Conservation (phyloP, 192 early-diverging fungal genomes). For the Coemansia sp. region DNA sequence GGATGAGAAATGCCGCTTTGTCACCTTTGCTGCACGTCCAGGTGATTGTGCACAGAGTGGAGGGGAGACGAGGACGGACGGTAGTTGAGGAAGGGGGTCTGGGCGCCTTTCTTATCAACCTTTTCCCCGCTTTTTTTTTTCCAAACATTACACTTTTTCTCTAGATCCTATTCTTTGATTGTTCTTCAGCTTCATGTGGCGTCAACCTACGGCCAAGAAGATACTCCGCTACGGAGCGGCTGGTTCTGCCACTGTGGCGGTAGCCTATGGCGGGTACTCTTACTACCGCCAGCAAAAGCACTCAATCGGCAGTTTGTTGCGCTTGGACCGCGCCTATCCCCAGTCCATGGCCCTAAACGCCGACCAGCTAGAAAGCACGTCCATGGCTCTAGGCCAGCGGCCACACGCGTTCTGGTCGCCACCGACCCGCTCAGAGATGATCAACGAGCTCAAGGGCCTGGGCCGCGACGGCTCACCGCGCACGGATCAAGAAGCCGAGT, state of each 20-base stretch:
- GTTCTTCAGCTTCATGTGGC: slow-evolving; percentile 30
- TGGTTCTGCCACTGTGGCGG: slow-evolving; percentile 13
- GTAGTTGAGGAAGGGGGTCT: background rate
- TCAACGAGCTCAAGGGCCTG: slow-evolving; percentile 61
- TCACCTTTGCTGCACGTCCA: too few species aligned
- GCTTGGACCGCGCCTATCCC: slow-evolving; percentile 6
- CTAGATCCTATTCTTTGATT: background rate
- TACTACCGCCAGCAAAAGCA: slow-evolving; percentile 20
- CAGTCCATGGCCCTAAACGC: slow-evolving; percentile 21
- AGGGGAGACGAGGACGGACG: too few species aligned
- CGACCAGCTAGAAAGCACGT: slow-evolving; percentile 37
- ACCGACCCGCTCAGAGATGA: slow-evolving; percentile 70
- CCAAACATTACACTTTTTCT: background rate
- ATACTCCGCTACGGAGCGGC: slow-evolving; percentile 31
- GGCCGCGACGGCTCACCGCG: slow-evolving; percentile 39
- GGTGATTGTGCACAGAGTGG: too few species aligned
- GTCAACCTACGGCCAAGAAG: slow-evolving; percentile 32
- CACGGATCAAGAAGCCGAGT: slow-evolving; percentile 52
- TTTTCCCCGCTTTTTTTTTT: background rate
- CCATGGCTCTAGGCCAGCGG: slow-evolving; percentile 26
- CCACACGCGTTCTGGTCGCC: slow-evolving; percentile 73
- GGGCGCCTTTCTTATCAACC: background rate
- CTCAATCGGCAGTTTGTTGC: background rate
- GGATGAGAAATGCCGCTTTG: too few species aligned
- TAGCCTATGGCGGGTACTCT: slow-evolving; percentile 26